Percentiles rank a stretch among this genome's conserved stretches.
phyloP scores from a whole-genome alignment of 345 rosid genomes.

The Lepidium didymum region DNA sequence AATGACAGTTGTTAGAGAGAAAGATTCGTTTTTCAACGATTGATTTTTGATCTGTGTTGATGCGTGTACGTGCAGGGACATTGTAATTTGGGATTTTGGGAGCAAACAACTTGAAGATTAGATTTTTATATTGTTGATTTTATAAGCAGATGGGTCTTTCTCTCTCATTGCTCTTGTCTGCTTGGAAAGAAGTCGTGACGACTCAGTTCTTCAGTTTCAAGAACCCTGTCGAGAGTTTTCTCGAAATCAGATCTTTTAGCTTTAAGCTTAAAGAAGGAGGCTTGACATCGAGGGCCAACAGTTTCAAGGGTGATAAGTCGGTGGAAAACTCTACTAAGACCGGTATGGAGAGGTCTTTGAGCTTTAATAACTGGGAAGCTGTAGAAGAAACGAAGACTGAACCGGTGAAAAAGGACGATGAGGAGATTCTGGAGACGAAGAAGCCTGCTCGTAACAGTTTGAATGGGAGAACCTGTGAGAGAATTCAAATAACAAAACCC shows the following conservation, averaged over 20 bases:
- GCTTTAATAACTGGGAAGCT: conserved; percentile 40
- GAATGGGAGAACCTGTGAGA: conserved; percentile 18
- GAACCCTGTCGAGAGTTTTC: conserved; percentile 28
- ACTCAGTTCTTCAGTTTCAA: conserved; percentile 22
- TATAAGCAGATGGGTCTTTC: conserved; percentile 46
- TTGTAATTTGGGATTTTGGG: background rate
- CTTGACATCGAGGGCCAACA: conserved; percentile 25
- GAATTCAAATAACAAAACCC: conserved; percentile 35
- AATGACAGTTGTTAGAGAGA: conserved; percentile 18
- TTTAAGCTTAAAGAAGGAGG: conserved; percentile 19
- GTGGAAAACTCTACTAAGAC: conserved; percentile 13
- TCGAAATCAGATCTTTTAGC: conserved; percentile 25
- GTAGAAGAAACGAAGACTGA: conserved; percentile 2
- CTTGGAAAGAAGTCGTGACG: conserved; percentile 35
- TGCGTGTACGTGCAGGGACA: conserved; percentile 10
- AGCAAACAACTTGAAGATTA: conserved; percentile 7
- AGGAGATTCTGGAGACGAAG: background rate
- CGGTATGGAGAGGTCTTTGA: conserved; percentile 30
- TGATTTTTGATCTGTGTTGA: conserved; percentile 5
- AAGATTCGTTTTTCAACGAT: conserved; percentile 16
- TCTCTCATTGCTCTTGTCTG: conserved; percentile 36
- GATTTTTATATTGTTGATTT: background rate
- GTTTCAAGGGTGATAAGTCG: conserved; percentile 29
- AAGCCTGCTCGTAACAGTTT: conserved; percentile 4
- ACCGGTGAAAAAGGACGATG: background rate